A percentile compares a stretch with the other conserved stretches of the same genome.
phyloP scores from a whole-genome alignment of 768 basidiomycete species.

The Russula sp. region DNA sequence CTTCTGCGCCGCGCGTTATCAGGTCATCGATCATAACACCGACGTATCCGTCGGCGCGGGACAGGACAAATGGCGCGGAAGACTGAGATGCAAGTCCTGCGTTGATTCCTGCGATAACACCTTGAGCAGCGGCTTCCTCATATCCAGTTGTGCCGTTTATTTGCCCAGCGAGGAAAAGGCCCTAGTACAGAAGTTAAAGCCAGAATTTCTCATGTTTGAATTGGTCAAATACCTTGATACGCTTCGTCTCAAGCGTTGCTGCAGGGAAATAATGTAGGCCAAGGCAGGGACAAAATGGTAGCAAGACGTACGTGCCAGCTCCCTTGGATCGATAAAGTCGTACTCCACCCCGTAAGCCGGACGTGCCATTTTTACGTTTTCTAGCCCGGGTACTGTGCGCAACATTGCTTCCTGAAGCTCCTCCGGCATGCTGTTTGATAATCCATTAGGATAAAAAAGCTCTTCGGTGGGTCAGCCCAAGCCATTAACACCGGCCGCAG shows the following conservation, averaged over 20 bases:
- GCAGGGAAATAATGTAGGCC: background rate
- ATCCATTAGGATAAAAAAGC: slow-evolving; percentile 85
- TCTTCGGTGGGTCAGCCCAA: slow-evolving; percentile 44
- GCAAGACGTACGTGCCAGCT: slow-evolving; percentile 58
- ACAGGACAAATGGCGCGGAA: slow-evolving; percentile 57
- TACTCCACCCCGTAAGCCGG: slow-evolving; percentile 95
- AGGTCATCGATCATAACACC: slow-evolving; percentile 94
- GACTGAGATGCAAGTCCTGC: slow-evolving; percentile 67
- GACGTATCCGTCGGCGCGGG: slow-evolving; percentile 81
- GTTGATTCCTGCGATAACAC: slow-evolving; percentile 83
- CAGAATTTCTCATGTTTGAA: background rate
- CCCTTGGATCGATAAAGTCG: slow-evolving; percentile 84
- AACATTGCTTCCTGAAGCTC: slow-evolving; percentile 83
- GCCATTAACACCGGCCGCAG: background rate
- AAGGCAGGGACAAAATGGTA: background rate
- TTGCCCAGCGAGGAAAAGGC: slow-evolving; percentile 44
- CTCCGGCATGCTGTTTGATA: slow-evolving; percentile 84
- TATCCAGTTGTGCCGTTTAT: slow-evolving; percentile 81
- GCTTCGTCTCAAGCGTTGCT: slow-evolving; percentile 78
- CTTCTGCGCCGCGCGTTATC: slow-evolving; percentile 82
- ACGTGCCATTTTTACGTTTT: slow-evolving; percentile 76
- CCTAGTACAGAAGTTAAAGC: slow-evolving; percentile 30
- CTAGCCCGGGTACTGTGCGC: slow-evolving; percentile 79
- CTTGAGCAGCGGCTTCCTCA: slow-evolving; percentile 92
- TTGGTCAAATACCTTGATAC: slow-evolving; percentile 54